Evolutionary conservation across 768 basidiomycete genomes (phyloP).

Genomic region (Rhizopogon vinicolor): DNA sequence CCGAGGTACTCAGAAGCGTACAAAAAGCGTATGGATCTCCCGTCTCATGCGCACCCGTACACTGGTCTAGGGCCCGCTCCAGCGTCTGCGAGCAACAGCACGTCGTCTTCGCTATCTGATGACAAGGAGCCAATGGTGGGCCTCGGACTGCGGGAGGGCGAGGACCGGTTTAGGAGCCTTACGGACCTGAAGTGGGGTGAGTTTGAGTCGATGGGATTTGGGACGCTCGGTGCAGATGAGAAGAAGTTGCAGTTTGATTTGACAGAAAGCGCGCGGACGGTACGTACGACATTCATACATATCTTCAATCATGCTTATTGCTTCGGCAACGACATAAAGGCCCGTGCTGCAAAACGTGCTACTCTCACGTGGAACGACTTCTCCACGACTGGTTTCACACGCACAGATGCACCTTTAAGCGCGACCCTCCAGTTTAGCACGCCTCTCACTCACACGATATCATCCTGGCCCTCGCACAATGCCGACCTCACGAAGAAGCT

Average conservation of each 20-base stretch:
- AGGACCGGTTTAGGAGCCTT: slow-evolving; percentile 73
- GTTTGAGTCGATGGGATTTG: slow-evolving; percentile 84
- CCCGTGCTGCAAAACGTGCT: slow-evolving; percentile 65
- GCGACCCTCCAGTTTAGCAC: slow-evolving; percentile 78
- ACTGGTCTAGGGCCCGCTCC: slow-evolving; percentile 23
- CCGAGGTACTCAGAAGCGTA: slow-evolving; percentile 74
- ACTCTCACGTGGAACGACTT: slow-evolving; percentile 93
- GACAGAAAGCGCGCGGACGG: slow-evolving; percentile 78
- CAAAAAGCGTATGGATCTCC: slow-evolving; percentile 73
- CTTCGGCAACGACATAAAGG: slow-evolving; percentile 31
- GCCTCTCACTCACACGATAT: slow-evolving; percentile 52
- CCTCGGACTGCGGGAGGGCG: slow-evolving; percentile 38
- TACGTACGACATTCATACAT: slow-evolving; percentile 19
- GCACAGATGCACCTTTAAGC: slow-evolving; percentile 69
- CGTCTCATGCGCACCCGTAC: slow-evolving; percentile 54
- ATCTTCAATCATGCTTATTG: slow-evolving; percentile 7
- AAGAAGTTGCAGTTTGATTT: slow-evolving; percentile 91
- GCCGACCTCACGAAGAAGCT: slow-evolving; percentile 74
- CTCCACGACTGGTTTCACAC: slow-evolving; percentile 75
- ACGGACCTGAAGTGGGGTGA: slow-evolving; percentile 91
- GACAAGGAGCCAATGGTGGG: slow-evolving; percentile 28
- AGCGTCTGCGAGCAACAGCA: slow-evolving; percentile 40
- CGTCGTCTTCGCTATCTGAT: slow-evolving; percentile 28
- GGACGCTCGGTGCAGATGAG: slow-evolving; percentile 40
- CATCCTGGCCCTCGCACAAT: slow-evolving; percentile 69